Percentiles rank a stretch among this genome's conserved stretches.
These are phyloP conservation scores for Bipolaris zeicola DNA, from an alignment of 2,329 filamentous ascomycete species.

Conservation along the genomic window DNA sequence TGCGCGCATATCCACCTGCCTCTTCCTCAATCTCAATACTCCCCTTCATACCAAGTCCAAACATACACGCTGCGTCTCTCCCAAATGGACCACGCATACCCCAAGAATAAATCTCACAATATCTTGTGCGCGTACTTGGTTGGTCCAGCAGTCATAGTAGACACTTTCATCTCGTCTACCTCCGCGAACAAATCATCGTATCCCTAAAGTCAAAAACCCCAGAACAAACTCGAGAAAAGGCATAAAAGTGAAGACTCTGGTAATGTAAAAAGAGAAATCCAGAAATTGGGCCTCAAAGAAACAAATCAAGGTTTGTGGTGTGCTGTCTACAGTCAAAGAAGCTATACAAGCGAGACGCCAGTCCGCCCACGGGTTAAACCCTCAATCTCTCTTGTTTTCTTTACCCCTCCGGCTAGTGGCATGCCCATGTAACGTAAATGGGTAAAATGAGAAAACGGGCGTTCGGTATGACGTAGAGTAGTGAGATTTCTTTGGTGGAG, in stretches of 20 bases:
- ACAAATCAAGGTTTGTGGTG: slow-evolving; percentile 1
- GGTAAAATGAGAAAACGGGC: neutral
- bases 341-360: slow-evolving; percentile 5
- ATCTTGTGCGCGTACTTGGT: neutral
- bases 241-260: neutral
- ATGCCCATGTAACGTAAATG: neutral
- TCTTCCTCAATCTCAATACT: neutral
- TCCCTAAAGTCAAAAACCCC: neutral
- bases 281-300: no score
- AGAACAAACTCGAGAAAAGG: no score
- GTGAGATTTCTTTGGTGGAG: no score
- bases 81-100: no score
- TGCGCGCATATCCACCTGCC: neutral
- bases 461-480: no score
- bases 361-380: neutral
- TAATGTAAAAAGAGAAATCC: no score
- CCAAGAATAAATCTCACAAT: no score
- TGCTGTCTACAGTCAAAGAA: slow-evolving; percentile 2
- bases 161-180: neutral
- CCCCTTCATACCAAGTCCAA: neutral
- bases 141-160: neutral
- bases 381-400: neutral
- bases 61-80: neutral
- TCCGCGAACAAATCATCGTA: no score
- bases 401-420: neutral